Conservation (phyloP, 1,139 yeast genomes). For the Nakaseomyces uthaithaninus region DNA sequence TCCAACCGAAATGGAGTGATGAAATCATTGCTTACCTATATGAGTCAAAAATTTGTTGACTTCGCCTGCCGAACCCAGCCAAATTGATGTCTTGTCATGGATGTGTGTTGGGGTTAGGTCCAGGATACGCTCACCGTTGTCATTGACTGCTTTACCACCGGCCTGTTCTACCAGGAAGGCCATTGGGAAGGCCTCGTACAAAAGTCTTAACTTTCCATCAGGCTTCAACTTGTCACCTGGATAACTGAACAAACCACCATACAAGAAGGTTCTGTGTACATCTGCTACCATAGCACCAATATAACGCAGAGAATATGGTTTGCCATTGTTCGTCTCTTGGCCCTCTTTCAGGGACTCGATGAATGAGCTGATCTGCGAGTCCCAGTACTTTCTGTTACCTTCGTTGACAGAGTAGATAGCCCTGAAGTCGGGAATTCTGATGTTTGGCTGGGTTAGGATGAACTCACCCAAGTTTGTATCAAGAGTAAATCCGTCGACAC, state of each 20-base stretch:
- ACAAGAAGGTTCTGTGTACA: conserved; percentile 89
- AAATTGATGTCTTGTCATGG: conserved; percentile 87
- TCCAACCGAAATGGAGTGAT: no score
- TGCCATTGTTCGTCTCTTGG: conserved; percentile 47
- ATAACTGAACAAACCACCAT: conserved; percentile 91
- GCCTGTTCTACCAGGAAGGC: conserved; percentile 93
- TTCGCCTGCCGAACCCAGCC: conserved; percentile 88
- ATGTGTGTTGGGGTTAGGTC: conserved; percentile 82
- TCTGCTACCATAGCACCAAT: conserved; percentile 99
- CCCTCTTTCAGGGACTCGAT: conserved; percentile 72
- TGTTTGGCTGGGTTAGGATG: conserved; percentile 78
- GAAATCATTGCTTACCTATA: conserved; percentile 19
- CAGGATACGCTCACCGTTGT: conserved; percentile 79
- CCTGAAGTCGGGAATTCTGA: conserved; percentile 57
- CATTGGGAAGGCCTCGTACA: conserved; percentile 98
- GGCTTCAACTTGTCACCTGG: conserved; percentile 88
- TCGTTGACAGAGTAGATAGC: conserved; percentile 89
- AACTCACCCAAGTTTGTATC: conserved; percentile 93
- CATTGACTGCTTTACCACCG: conserved; percentile 89
- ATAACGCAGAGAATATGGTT: conserved; percentile 90
- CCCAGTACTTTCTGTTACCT: conserved; percentile 89
- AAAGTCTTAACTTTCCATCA: conserved; percentile 81
- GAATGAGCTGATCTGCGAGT: conserved; percentile 58
- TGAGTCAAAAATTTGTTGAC: conserved; percentile 51
- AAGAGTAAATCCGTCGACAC: conserved; percentile 91